Evolutionary conservation across 2,329 filamentous ascomycete species (phyloP), one percentile per base, ranked within the genome.

Genomic region (Gaeumannomyces sp.): DNA sequence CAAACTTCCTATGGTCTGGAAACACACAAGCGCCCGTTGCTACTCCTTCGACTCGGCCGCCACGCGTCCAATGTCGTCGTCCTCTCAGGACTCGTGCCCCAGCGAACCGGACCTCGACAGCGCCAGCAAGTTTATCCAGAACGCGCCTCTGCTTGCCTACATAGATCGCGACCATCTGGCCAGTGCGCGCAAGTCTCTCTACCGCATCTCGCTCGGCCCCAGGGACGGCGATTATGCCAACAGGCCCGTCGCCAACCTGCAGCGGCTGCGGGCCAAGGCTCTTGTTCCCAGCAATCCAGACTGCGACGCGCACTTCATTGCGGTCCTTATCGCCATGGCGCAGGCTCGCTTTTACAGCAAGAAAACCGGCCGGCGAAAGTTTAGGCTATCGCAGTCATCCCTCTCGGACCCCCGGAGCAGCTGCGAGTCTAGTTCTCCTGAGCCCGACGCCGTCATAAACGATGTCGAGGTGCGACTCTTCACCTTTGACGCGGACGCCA

Each of bases 271-370:
- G 1, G 77, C 79, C 6, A 83, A 80, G 69, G 73, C 74, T 60
- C 73, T 86, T 4, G 65, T 80, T 4, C 84, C 85, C 0, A 70
- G 73, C 3, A 77, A 85, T 61, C 66, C 72, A 2, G 79, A 85
- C 61, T 79, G 83, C 61, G 84, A 87, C 69, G 75, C 81, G 0
- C 80, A 83, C 65, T 76, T 85, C 50, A 75, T 83, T 6, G 83
- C 79, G 27, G 77, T 81, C 59, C 80, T 86, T 65, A 69, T 87
- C 16, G 80, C 81, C 60, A 83, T 87, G 80, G 85, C 85, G 10
- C 85, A 87, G 69, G 76, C 78, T 11, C 78, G 82, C 60, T 83
- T 83, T 65, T 85, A 86, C 69, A 67, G 62, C 28, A 70, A 73
- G 25, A 56, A 35, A n/a, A 64, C 31, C 5, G 56, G 53, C 13